These are phyloP conservation scores for Neodidymelliopsis sp. DNA, from an alignment of 2,329 filamentous ascomycete species.

Conservation along the genomic window DNA sequence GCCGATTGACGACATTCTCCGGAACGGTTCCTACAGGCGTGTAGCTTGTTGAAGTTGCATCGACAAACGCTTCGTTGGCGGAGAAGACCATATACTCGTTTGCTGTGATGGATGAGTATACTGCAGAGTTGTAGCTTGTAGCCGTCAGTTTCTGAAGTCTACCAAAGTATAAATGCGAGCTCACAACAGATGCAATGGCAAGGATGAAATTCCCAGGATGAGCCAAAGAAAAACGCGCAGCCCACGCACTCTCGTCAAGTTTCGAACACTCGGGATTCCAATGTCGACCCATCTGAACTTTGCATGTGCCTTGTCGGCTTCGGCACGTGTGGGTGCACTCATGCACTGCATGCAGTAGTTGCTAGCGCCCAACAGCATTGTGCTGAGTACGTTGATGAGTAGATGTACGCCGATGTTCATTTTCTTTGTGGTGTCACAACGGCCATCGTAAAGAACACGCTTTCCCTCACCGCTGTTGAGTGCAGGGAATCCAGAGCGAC, in stretches of 20 bases:
- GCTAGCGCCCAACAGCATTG: conserved; percentile 55
- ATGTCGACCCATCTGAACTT: conserved; percentile 22
- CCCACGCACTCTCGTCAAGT: conserved; percentile 18
- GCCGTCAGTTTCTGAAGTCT: too few relatives aligned
- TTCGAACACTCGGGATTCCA: conserved; percentile 25
- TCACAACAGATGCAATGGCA: conserved; percentile 29
- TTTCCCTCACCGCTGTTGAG: not conserved
- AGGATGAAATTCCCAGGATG: conserved; percentile 15
- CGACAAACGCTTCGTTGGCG: conserved; percentile 2
- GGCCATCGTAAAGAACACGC: conserved; percentile 5
- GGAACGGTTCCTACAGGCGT: not conserved
- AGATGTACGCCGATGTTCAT: conserved; percentile 49
- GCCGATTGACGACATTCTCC: not conserved
- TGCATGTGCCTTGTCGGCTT: conserved; percentile 58
- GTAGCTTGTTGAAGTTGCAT: not conserved
- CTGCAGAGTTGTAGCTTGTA: conserved; percentile 33
- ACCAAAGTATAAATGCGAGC: too few relatives aligned
- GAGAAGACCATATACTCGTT: conserved; percentile 9
- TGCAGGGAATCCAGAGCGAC: not conserved
- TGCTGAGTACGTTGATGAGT: conserved; percentile 57
- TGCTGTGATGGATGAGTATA: conserved; percentile 25
- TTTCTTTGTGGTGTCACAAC: conserved; percentile 4
- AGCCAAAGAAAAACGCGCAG: conserved; percentile 17
- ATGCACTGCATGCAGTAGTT: conserved; percentile 63
- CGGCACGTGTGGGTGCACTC: conserved; percentile 57